A percentile compares a stretch with the other conserved stretches of the same genome.
These are phyloP conservation scores for Vicia sativa DNA, from an alignment of 306 rosid species.

Conservation along the genomic window DNA sequence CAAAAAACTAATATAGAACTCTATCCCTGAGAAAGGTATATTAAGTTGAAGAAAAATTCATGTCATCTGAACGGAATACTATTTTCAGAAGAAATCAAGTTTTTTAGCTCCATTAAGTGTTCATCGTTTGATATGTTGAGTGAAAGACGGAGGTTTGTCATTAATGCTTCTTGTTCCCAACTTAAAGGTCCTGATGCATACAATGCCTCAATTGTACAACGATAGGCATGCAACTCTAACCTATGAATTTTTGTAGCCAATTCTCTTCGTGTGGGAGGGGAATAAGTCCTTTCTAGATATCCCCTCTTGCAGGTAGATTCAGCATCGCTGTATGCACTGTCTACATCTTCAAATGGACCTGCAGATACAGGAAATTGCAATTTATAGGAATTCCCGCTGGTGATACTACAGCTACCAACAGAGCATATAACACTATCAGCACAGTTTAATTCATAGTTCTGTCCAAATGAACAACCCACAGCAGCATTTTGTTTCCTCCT, in stretches of 20 bases:
- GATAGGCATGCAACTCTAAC: constrained; percentile 98
- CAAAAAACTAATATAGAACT: constrained; percentile 45
- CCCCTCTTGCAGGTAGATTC: constrained; percentile 61
- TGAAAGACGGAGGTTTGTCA: constrained; percentile 92
- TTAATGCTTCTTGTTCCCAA: constrained; percentile 94
- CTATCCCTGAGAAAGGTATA: constrained; percentile 51
- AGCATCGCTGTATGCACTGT: constrained; percentile 59
- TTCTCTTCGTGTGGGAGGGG: constrained; percentile 54
- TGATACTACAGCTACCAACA: constrained; percentile 89
- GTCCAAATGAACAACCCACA: constrained; percentile 53
- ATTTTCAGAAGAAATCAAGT: constrained; percentile 74
- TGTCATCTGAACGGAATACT: constrained; percentile 76
- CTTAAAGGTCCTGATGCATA: constrained; percentile 96
- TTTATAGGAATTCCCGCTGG: constrained; percentile 50
- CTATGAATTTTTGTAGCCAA: constrained; percentile 80
- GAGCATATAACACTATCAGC: constrained; percentile 64
- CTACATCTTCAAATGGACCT: constrained; percentile 57
- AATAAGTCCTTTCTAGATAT: constrained; percentile 51
- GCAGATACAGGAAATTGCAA: constrained; percentile 53
- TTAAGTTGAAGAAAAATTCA: constrained; percentile 36
- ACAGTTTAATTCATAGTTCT: constrained; percentile 52
- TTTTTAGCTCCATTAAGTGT: constrained; percentile 86
- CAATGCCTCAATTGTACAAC: constrained; percentile 89
- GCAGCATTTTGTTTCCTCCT: constrained; percentile 54
- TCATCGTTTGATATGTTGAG: constrained; percentile 96